Base-by-base conservation (phyloP, 768 basidiomycete genomes). In the Suillus spraguei region DNA sequence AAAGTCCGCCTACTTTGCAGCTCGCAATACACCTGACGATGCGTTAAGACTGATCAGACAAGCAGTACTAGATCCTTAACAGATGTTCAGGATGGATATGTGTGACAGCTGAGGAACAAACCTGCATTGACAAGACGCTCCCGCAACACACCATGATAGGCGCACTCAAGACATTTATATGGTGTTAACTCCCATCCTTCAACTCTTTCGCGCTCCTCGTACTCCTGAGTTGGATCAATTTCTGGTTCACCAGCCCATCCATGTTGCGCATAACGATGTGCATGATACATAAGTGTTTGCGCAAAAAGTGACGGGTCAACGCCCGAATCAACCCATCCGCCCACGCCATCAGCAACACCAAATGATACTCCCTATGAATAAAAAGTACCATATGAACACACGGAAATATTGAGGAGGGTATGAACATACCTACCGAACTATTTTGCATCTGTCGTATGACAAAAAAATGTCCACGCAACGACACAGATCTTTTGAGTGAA, bases 281-380 rank as follows among this genome's bases (percentile, higher is more conserved):
- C 87, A 74, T 92, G 88, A 75, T 89, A 95, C 91, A 96, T 95
- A 59, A 98, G 79, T 0, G 92, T 86, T 77, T 97, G 95, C 1
- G 94, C 89, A 79, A 96, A 98, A 52, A 96, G 79, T 0, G 94
- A 89, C 1, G 94, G 94, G 76, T 97, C 94, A 60, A 93, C 85
- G 17, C 93, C 91, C 33, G 85, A 84, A 42, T 89, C 85, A 55
- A 86, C 83, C 96, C 96, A 98, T 22, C 95, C 95, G 2, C 95
- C 95, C 5, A 97, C 95, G 22, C 95, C 95, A 69, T 98, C 95
- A 44, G 95, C 92, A 5, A 97, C 85, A 42, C 93, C 94, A 60
- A 97, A 81, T 2, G 90, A 85, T 35, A 92, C 73, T 28, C 91
- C 91, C 91, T 93, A 36, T n/a, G 28, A 0, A 53, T 28, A 41